A percentile compares a stretch with the other conserved stretches of the same genome.
These are phyloP conservation scores for Tylopilus sp. DNA, from an alignment of 768 basidiomycete species.

Conservation along the genomic window DNA sequence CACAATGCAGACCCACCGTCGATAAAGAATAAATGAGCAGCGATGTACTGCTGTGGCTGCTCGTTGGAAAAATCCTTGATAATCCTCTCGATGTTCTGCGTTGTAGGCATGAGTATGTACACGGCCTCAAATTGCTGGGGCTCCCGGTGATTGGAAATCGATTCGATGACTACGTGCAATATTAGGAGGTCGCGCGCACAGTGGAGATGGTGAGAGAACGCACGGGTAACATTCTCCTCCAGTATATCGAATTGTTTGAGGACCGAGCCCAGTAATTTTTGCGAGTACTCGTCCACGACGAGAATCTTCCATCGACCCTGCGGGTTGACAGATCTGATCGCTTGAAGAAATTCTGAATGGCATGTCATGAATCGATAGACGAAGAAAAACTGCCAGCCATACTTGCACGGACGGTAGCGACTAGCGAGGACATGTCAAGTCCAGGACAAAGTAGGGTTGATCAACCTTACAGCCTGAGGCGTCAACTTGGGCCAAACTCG, in stretches of 20 bases:
- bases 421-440: conserved; percentile 41
- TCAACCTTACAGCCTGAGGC: background rate
- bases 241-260: conserved; percentile 93
- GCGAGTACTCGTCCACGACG: conserved; percentile 91
- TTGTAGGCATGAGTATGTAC: conserved; percentile 93
- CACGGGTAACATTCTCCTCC: conserved; percentile 94
- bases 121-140: conserved; percentile 89
- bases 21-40: conserved; percentile 89
- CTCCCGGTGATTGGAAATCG: conserved; percentile 77
- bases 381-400: conserved; percentile 16
- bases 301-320: conserved; percentile 94
- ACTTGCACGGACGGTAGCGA: conserved; percentile 46
- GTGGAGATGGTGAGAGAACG: conserved; percentile 30
- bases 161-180: conserved; percentile 73
- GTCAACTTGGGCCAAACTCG: conserved; percentile 4
- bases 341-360: conserved; percentile 74
- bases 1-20: conserved; percentile 56
- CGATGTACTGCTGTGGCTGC: conserved; percentile 68
- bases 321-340: conserved; percentile 83
- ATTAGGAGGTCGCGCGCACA: conserved; percentile 7
- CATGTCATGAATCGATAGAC: background rate
- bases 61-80: conserved; percentile 75
- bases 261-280: conserved; percentile 77
- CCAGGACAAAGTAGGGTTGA: background rate
- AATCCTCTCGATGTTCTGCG: conserved; percentile 88